Conservation (phyloP, 2,329 filamentous ascomycete species). For the Monosporascus sp. region DNA sequence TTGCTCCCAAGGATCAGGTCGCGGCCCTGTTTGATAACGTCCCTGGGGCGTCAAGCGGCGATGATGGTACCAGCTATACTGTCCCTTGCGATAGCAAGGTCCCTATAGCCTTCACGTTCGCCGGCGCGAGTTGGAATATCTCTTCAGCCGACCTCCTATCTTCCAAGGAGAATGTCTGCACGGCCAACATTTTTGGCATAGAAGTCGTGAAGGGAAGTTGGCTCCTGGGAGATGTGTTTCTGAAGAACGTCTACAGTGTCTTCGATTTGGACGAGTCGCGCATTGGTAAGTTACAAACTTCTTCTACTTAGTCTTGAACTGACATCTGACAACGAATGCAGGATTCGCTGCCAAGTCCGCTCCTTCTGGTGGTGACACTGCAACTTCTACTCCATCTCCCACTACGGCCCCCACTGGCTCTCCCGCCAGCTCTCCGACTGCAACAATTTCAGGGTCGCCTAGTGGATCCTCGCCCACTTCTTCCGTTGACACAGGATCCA, state of each 20-base stretch:
- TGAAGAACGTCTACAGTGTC: constrained; percentile 85
- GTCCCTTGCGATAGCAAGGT: constrained; percentile 67
- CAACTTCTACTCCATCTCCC: constrained; percentile 15
- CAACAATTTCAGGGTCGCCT: constrained; percentile 4
- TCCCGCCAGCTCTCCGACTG: constrained; percentile 4
- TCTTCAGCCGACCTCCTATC: constrained; percentile 67
- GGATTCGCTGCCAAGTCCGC: constrained; percentile 33
- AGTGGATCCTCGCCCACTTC: constrained; percentile 10
- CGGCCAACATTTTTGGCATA: constrained; percentile 70
- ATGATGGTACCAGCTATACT: constrained; percentile 58
- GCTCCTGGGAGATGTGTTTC: constrained; percentile 79
- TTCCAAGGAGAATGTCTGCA: constrained; percentile 42
- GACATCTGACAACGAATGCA: constrained; percentile 10
- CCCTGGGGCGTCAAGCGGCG: constrained; percentile 49
- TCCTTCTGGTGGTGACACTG: constrained; percentile 5
- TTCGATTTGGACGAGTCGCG: constrained; percentile 69
- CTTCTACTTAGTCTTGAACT: background rate
- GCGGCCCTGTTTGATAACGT: constrained; percentile 63
- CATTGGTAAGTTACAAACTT: constrained; percentile 48
- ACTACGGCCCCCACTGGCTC: constrained; percentile 13
- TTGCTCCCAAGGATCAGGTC: constrained; percentile 65
- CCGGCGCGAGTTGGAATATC: constrained; percentile 60
- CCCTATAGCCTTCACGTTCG: constrained; percentile 61
- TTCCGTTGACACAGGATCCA: background rate
- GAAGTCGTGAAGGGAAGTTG: constrained; percentile 63